Conservation (phyloP, 805 yeast species). For the Ogataea minuta region DNA sequence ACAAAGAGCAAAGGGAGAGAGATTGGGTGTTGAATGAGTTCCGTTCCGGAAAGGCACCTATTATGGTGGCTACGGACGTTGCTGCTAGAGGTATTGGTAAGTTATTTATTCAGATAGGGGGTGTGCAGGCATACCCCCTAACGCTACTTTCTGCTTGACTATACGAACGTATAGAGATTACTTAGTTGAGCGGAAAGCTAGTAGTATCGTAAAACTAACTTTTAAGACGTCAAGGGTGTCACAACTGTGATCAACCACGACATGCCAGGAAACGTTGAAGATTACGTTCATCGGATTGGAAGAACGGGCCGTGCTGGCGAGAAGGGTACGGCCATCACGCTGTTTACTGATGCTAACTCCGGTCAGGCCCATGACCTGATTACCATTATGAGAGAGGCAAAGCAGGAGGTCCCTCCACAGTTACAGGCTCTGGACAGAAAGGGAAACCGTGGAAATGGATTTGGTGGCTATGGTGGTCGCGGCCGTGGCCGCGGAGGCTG, state of each 20-base stretch:
- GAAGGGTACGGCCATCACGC: constrained; percentile 90
- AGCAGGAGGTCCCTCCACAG: constrained; percentile 83
- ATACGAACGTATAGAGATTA: constrained; percentile 12
- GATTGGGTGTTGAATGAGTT: constrained; percentile 97
- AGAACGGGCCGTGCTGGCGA: constrained; percentile 99
- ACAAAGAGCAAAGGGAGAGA: constrained; percentile 95
- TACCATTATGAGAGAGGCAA: constrained; percentile 91
- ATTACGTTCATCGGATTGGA: constrained; percentile 97
- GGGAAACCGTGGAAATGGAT: constrained; percentile 58
- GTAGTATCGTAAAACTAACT: constrained; percentile 18
- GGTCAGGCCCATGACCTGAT: constrained; percentile 88
- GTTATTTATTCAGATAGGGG: constrained; percentile 38
- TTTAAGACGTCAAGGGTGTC: constrained; percentile 93
- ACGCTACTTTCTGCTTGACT: constrained; percentile 11
- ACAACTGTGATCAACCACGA: constrained; percentile 91
- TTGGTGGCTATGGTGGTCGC: constrained; percentile 53
- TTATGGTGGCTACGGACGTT: constrained; percentile 99
- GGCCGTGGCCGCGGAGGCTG: constrained; percentile 49
- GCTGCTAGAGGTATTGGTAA: constrained; percentile 99
- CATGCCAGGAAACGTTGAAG: constrained; percentile 98
- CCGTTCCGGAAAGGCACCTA: constrained; percentile 87
- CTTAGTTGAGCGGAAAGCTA: constrained; percentile 10
- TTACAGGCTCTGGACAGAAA: constrained; percentile 75
- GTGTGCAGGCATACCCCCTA: too few species aligned
- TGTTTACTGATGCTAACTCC: constrained; percentile 85